A percentile compares a stretch with the other conserved stretches of the same genome.
phyloP scores from a whole-genome alignment of 1,139 yeast species.

The Zygosaccharomyces pseudobailii region DNA sequence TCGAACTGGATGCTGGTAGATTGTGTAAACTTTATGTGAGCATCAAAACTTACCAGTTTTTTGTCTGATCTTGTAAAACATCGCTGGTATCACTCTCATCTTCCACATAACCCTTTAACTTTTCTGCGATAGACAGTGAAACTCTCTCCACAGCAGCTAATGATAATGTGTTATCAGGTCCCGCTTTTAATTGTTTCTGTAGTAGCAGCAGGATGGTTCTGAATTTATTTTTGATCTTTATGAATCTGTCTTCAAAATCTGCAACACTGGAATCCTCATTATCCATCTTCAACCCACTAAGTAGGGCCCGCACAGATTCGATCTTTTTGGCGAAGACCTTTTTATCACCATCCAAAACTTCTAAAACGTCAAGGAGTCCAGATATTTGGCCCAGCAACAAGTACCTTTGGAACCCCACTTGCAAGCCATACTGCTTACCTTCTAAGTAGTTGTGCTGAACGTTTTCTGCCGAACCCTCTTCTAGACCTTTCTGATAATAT shows the following conservation, averaged over 20 bases:
- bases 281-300: constrained; percentile 26
- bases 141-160: constrained; percentile 27
- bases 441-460: constrained; percentile 56
- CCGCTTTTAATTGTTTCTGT: constrained; percentile 20
- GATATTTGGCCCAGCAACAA: constrained; percentile 58
- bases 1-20: constrained; percentile 28
- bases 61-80: constrained; percentile 23
- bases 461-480: constrained; percentile 46
- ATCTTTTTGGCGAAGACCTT: constrained; percentile 20
- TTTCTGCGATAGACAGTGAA: constrained; percentile 28
- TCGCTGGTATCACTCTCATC: constrained; percentile 21
- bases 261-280: constrained; percentile 49
- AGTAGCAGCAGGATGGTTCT: constrained; percentile 40
- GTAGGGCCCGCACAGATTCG: constrained; percentile 17
- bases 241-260: constrained; percentile 42
- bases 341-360: constrained; percentile 12
- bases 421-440: constrained; percentile 75
- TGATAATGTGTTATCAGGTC: constrained; percentile 14
- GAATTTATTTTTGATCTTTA: constrained; percentile 50
- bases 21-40: constrained; percentile 24
- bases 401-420: constrained; percentile 71
- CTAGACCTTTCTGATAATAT: constrained; percentile 57
- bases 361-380: constrained; percentile 44
- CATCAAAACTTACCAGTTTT: constrained; percentile 25
- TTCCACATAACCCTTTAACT: constrained; percentile 28